These are phyloP conservation scores for Wickerhamomyces strasburgensis DNA, from an alignment of 805 yeast genomes.

Conservation along the genomic window DNA sequence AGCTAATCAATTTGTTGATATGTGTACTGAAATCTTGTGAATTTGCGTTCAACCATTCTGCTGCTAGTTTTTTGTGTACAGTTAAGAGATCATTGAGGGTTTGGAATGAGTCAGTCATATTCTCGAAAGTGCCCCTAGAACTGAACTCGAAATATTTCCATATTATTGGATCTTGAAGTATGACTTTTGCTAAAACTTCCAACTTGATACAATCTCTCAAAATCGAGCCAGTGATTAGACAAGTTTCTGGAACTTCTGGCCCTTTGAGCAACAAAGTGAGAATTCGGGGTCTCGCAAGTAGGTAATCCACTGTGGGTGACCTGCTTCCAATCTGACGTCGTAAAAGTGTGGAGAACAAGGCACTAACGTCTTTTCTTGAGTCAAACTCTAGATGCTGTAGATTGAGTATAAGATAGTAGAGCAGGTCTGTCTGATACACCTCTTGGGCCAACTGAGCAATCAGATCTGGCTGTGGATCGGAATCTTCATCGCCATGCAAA, in stretches of 20 bases:
- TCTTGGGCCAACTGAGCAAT: constrained; percentile 76
- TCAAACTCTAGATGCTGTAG: constrained; percentile 79
- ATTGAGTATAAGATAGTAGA: constrained; percentile 54
- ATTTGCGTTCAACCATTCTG: constrained; percentile 61
- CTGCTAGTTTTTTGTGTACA: constrained; percentile 59
- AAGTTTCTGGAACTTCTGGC: constrained; percentile 70
- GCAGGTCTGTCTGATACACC: constrained; percentile 64
- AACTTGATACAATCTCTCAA: constrained; percentile 80
- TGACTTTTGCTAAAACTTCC: constrained; percentile 59
- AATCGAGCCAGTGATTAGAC: constrained; percentile 70
- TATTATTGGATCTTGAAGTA: constrained; percentile 54
- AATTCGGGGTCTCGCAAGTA: constrained; percentile 62
- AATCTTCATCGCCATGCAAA: constrained; percentile 64
- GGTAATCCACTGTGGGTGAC: constrained; percentile 83
- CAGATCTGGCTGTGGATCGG: constrained; percentile 44
- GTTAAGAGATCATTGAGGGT: constrained; percentile 70
- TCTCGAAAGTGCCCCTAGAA: constrained; percentile 73
- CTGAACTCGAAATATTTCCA: constrained; percentile 86
- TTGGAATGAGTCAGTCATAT: constrained; percentile 84
- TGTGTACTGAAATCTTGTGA: constrained; percentile 51
- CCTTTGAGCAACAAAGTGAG: constrained; percentile 59
- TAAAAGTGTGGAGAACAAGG: constrained; percentile 68
- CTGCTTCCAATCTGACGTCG: constrained; percentile 73
- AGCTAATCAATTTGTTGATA: constrained; percentile 67
- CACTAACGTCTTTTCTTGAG: constrained; percentile 75